Evolutionary conservation across 352 stramenopile species (phyloP).

Genomic region (Pythium guiyangense): DNA sequence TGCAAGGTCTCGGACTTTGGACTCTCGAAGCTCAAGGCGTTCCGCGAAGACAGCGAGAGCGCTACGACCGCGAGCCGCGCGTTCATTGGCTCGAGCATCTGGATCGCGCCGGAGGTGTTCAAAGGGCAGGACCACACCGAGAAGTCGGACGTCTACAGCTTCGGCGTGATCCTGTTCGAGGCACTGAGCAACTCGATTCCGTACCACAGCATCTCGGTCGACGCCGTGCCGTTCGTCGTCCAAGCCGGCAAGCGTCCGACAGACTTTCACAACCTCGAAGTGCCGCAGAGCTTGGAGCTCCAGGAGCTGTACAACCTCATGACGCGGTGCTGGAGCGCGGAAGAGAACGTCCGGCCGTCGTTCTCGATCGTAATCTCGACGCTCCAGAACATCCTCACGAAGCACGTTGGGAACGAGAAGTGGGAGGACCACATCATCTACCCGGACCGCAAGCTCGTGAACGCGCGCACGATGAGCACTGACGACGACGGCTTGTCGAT

Average conservation of each 20-base stretch:
- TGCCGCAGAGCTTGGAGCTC: slow-evolving; percentile 41
- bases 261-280: slow-evolving; percentile 64
- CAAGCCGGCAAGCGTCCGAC: slow-evolving; percentile 72
- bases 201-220: slow-evolving; percentile 74
- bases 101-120: slow-evolving; percentile 90
- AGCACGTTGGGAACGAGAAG: slow-evolving; percentile 68
- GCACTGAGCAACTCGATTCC: slow-evolving; percentile 54
- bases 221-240: slow-evolving; percentile 79
- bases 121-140: slow-evolving; percentile 83
- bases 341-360: slow-evolving; percentile 62
- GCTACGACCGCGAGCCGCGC: slow-evolving; percentile 28
- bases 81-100: slow-evolving; percentile 86
- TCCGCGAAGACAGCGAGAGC: slow-evolving; percentile 53
- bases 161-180: slow-evolving; percentile 82
- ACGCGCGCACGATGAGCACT: slow-evolving; percentile 28
- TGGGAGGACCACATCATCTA: slow-evolving; percentile 85
- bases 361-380: slow-evolving; percentile 83
- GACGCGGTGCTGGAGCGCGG: slow-evolving; percentile 71
- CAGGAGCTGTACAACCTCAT: slow-evolving; percentile 70
- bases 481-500: slow-evolving; percentile 75
- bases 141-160: slow-evolving; percentile 88
- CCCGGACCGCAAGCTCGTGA: slow-evolving; percentile 72
- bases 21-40: slow-evolving; percentile 81
- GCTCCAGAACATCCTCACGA: slow-evolving; percentile 61
- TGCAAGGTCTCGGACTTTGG: slow-evolving; percentile 91